Evolutionary conservation across 2,329 filamentous ascomycete species (phyloP), one percentile per base, ranked within the genome.

Genomic region (Aureobasidium zeae): DNA sequence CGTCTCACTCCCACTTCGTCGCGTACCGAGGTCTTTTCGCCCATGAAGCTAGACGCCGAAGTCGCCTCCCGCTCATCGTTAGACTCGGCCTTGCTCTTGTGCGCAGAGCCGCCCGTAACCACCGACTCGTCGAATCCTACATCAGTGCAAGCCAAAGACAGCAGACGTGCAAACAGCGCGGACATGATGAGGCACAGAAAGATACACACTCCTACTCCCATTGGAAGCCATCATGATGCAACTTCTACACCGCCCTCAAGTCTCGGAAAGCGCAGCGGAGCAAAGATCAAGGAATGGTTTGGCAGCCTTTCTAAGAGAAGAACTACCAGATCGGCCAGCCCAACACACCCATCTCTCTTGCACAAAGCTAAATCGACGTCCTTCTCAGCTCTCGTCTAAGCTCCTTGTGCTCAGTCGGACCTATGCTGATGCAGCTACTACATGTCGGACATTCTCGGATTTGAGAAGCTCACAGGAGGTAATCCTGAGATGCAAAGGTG

Each of bases 231-330:
- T 12, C 10, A 20, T 19, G 21, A 17, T 4, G 4, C 15, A 10
- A 26, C 21, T 7, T 4, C 24, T 15, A 42, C 38, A 26, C 56
- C 53, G 1, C 74, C 73, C 41, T 77, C 73, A 1, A 77, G 57
- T 6, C 73, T 63, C 2, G 69, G 57, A 47, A 68, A 67, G n/a
- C 64, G 63, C 56, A 74, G 71, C 0, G 55, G 31, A 5, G 57
- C 56, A 19, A 42, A 20, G 29, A 32, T 42, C 21, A 42, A 26
- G 38, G 38, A 25, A 20, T 33, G 28, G 38, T 42, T 42, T 33
- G 38, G 29, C 20, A 42, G 38, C 29, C 10, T 33, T 25, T 42
- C 29, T 42, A 42, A 42, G 38, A 32, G 29, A 33, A 42, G 38
- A 26, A 29, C 29, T 33, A 25, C 21, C 38, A 33, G 29, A 33